Base-by-base conservation (phyloP, 2,329 filamentous ascomycete genomes). In the Huntiella abstrusa region DNA sequence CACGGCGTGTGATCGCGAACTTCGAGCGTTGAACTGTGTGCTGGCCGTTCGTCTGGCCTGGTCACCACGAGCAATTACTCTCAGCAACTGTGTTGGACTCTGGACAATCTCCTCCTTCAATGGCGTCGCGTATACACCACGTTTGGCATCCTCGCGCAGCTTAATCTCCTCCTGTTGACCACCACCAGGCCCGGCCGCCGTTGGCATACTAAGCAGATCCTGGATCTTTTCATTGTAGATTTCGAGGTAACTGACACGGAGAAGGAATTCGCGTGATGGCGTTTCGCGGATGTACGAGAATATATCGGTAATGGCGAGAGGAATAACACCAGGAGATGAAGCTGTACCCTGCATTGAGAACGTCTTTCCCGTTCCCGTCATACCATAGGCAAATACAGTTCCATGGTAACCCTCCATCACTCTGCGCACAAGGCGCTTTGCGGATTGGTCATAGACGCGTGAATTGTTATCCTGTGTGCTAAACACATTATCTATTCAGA, bases 401-500 rank as follows among this genome's bases (percentile, higher is more conserved):
- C 88, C 91, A 57, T 96, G 88, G 60, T 96, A 98, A 37, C 91
- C 91, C 66, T 98, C 91, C 91, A 98, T 98, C 43, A 98, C 91
- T 56, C 91, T 74, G 54, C 91, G 81, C 41, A 98, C 91, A 44
- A 98, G 69, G 51, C 91, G 81, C 64, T 96, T 96, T 38, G 91
- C 91, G 40, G 77, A 83, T 52, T 88, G 78, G 62, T 98, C 91
- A 60, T 98, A 98, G 7, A 98, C 91, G 58, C 81, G 80, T 45
- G 84, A 77, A 59, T 98, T 98, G 59, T 95, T 83, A 59, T 98
- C 88, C 58, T 92, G 77, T 13, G 86, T 83, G 43, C 84, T 77
- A 62, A 98, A 98, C 51, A 96, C 91, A 64, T 96, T 96, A 66
- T 98, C 91, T 93, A 55, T 33, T 2, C 33, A 48, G 11, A 16